phyloP scores from a whole-genome alignment of 352 stramenopile species.

The Plasmopara halstedii region DNA sequence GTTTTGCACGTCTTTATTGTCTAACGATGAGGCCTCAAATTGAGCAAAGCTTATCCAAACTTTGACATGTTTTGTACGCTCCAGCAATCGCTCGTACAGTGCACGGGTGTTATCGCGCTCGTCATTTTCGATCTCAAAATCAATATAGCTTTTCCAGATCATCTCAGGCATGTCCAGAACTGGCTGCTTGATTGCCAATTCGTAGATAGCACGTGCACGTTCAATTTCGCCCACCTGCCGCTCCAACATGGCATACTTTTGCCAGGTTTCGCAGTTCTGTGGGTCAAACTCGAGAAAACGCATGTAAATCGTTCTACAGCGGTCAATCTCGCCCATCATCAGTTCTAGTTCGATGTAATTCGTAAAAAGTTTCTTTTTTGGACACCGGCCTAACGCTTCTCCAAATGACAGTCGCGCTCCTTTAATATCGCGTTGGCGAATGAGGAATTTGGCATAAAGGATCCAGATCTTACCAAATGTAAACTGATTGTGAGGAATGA shows the following conservation, averaged over 20 bases:
- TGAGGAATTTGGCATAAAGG: constrained; percentile 94
- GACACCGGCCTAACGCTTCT: constrained; percentile 91
- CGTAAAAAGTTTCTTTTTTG: constrained; percentile 89
- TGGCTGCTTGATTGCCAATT: constrained; percentile 92
- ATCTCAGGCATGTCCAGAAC: constrained; percentile 98
- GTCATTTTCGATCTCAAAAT: constrained; percentile 94
- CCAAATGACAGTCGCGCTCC: constrained; percentile 90
- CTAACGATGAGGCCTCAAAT: constrained; percentile 56
- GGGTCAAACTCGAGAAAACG: constrained; percentile 78
- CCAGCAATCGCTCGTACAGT: constrained; percentile 95
- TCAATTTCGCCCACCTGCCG: constrained; percentile 92
- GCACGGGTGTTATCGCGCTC: constrained; percentile 81
- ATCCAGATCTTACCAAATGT: constrained; percentile 99
- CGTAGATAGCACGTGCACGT: constrained; percentile 91
- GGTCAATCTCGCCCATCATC: constrained; percentile 97
- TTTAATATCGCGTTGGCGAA: constrained; percentile 91
- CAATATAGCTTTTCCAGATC: constrained; percentile 99
- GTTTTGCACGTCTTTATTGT: constrained; percentile 17
- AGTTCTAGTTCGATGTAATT: constrained; percentile 95
- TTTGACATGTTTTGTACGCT: constrained; percentile 97
- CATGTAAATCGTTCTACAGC: constrained; percentile 87
- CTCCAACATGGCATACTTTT: constrained; percentile 95
- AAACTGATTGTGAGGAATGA: constrained; percentile 95
- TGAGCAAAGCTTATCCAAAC: constrained; percentile 91
- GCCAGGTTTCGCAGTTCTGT: constrained; percentile 92